Evolutionary conservation across 2,329 filamentous ascomycete genomes (phyloP), one percentile per base, ranked within the genome.

Genomic region (Aspergillus fischeri): DNA sequence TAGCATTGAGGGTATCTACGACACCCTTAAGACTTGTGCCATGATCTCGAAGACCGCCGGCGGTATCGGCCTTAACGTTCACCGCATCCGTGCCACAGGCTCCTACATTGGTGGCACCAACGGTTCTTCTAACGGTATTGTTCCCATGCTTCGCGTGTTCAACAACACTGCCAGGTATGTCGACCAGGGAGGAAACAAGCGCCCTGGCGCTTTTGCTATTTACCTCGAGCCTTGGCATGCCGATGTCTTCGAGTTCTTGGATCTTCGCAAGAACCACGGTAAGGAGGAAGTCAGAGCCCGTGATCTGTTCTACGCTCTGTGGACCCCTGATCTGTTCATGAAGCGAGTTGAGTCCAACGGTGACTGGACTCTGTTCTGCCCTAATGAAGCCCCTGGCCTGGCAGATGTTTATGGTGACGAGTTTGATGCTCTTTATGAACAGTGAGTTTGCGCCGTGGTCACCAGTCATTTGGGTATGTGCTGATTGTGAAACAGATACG

Each of bases 21-120:
- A 99, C 73, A 99, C 94, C 20, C 85, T 99, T 67, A 99, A 99
- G 86, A 97, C 91, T 1, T 99, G 94, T 78, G 94, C 94, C 66
- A 93, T 99, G 91, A 99, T 99, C 78, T 99, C 94, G 72, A 99
- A 99, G 86, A 97, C 94, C 79, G 94, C 94, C 67, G 94, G 94
- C 75, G 94, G 94, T 75, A 97, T 99, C 74, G 94, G 94, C 69
- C 83, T 99, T 63, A 97, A 99, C 71, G 88, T 93, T 52, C 94
- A 99, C 81, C 89, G 92, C 70, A 99, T 99, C 70, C 92, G 94
- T 76, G 91, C 94, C 61, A 99, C 94, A 54, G 93, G 94, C 61
- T 96, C 94, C 28, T 99, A 99, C 79, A 99, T 99, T 77, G 91
- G 90, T 60, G 94, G 94, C 70, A 99, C 94, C 68, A 99, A 99